These are phyloP conservation scores for Blumeriella jaapii DNA, from an alignment of 2,329 filamentous ascomycete species.

Conservation along the genomic window DNA sequence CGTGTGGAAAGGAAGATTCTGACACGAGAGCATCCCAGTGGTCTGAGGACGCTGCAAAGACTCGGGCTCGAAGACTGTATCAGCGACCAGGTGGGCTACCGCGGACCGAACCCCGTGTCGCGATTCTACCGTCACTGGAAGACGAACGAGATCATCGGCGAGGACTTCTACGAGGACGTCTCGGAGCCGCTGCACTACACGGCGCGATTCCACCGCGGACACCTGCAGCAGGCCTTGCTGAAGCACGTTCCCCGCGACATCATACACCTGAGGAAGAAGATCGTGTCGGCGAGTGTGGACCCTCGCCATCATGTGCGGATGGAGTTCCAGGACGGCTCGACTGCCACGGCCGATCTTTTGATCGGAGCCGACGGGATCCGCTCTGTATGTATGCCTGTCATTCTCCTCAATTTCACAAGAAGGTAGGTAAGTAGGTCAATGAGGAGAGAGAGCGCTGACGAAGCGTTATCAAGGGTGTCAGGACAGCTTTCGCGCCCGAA, in stretches of 20 bases:
- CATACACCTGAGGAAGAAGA: slow-evolving; percentile 26
- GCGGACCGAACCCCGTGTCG: slow-evolving; percentile 21
- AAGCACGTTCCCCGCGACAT: slow-evolving; percentile 24
- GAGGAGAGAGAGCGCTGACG: no score
- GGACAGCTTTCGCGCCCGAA: slow-evolving; percentile 21
- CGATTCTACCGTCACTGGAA: slow-evolving; percentile 31
- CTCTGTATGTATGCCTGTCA: slow-evolving; percentile 23
- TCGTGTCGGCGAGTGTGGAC: slow-evolving; percentile 13
- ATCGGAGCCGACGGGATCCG: slow-evolving; percentile 30
- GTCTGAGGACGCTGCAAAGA: slow-evolving; percentile 28
- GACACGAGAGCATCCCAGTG: no score
- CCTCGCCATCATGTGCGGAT: slow-evolving; percentile 17
- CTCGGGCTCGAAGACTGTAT: slow-evolving; percentile 28
- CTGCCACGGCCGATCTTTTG: slow-evolving; percentile 24
- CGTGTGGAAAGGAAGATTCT: no score
- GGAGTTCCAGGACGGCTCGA: slow-evolving; percentile 25
- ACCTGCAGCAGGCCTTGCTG: slow-evolving; percentile 28
- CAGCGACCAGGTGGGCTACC: slow-evolving; percentile 26
- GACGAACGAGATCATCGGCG: slow-evolving; percentile 29
- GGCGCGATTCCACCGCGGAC: slow-evolving; percentile 28
- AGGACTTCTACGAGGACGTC: slow-evolving; percentile 25
- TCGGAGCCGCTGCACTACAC: slow-evolving; percentile 27
- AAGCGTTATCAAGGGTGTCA: slow-evolving; percentile 12
- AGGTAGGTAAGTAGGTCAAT: no score
- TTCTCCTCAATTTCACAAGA: no score